Evolutionary conservation across 2,329 filamentous ascomycete genomes (phyloP).

Genomic region (Fusarium lateritium): DNA sequence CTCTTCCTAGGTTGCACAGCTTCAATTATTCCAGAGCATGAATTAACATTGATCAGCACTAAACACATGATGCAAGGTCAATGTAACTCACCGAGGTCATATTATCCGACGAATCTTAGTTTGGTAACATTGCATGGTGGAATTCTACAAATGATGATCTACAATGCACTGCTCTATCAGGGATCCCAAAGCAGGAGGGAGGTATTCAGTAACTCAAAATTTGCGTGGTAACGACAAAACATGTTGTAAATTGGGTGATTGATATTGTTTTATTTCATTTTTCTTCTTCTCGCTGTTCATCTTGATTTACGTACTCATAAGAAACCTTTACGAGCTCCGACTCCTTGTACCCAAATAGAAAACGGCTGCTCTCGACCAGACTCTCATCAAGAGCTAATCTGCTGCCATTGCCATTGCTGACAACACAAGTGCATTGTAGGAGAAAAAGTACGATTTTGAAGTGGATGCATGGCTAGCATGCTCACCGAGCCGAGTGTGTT

Average conservation of each 20-base stretch:
- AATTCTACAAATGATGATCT: neutral
- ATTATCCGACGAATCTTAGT: neutral
- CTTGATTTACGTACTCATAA: neutral
- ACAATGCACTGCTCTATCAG: too few relatives aligned
- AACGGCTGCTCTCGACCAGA: neutral
- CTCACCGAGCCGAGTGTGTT: neutral
- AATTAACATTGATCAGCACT: neutral
- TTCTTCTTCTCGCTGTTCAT: neutral
- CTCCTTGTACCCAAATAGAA: neutral
- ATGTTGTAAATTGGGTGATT: neutral
- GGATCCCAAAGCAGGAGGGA: too few relatives aligned
- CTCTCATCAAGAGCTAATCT: neutral
- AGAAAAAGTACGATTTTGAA: neutral
- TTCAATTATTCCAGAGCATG: neutral
- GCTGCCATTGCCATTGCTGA: neutral
- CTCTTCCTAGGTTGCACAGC: neutral
- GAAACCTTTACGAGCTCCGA: neutral
- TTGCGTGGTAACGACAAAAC: neutral
- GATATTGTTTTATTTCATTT: neutral
- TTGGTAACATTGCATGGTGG: neutral
- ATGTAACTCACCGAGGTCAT: neutral
- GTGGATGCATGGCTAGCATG: neutral
- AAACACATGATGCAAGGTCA: slow-evolving; percentile 2
- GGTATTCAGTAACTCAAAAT: neutral
- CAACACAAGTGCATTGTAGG: neutral